Evolutionary conservation across 169 alveolate species (phyloP).

Genomic region (Condylostoma magnum): DNA sequence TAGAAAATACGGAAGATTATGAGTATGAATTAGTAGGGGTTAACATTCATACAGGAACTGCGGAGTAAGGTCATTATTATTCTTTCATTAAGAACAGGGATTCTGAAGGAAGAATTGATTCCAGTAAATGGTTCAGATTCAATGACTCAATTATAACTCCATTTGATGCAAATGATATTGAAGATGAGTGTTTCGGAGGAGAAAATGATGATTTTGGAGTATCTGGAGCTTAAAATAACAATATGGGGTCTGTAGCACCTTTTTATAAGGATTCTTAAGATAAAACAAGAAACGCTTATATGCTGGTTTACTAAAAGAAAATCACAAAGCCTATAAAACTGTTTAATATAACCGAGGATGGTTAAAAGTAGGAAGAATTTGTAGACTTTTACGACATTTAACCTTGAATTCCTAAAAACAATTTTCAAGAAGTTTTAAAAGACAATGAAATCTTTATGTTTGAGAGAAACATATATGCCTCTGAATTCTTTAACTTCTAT

Average conservation of each 20-base stretch:
- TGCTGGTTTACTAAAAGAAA: constrained; percentile 81
- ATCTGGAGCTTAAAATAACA: constrained; percentile 35
- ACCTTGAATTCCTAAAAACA: constrained; percentile 45
- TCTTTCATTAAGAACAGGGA: constrained; percentile 56
- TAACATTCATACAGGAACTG: constrained; percentile 84
- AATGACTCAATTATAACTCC: constrained; percentile 60
- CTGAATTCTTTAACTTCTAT: constrained; percentile 41
- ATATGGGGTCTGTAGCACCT: too few relatives aligned
- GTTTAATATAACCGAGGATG: too few relatives aligned
- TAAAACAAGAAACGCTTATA: constrained; percentile 79
- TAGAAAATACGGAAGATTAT: constrained; percentile 45
- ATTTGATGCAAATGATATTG: constrained; percentile 51
- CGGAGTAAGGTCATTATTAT: constrained; percentile 85
- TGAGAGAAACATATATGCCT: constrained; percentile 47
- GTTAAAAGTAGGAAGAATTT: constrained; percentile 25
- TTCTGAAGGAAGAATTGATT: constrained; percentile 52
- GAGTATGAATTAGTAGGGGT: constrained; percentile 80
- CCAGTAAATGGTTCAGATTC: constrained; percentile 66
- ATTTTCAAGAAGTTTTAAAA: constrained; percentile 40
- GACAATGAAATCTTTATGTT: constrained; percentile 50
- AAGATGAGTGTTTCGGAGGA: constrained; percentile 75
- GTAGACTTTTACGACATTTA: constrained; percentile 31
- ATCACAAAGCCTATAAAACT: constrained; percentile 27
- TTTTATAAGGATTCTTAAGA: constrained; percentile 58
- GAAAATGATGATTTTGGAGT: constrained; percentile 35